These are phyloP conservation scores for Cyphellophora attinorum DNA, from an alignment of 2,329 filamentous ascomycete species.

Conservation along the genomic window DNA sequence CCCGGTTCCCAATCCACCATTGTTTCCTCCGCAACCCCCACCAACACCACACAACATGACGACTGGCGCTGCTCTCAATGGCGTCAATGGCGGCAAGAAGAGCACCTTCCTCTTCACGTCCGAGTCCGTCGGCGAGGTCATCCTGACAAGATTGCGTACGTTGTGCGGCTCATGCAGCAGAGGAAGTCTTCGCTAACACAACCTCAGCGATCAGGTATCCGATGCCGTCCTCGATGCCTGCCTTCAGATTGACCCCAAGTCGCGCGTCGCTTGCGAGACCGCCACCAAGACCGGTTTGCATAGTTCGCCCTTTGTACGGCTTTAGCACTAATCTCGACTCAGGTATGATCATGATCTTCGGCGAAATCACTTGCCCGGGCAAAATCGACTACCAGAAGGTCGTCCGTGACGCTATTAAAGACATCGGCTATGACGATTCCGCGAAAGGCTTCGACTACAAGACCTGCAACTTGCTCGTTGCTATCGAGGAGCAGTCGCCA, in stretches of 20 bases:
- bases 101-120: conserved; percentile 83
- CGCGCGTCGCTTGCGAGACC: conserved; percentile 98
- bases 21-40: too few relatives aligned
- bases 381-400: conserved; percentile 96
- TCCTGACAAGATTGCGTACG: conserved; percentile 85
- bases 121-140: conserved; percentile 83
- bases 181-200: conserved; percentile 8
- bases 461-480: conserved; percentile 96
- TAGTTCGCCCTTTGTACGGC: neutral
- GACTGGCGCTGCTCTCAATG: conserved; percentile 12
- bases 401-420: conserved; percentile 89
- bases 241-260: conserved; percentile 85
- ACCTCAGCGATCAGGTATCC: conserved; percentile 75
- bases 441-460: conserved; percentile 99
- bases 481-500: conserved; percentile 97
- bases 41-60: conserved; percentile 6
- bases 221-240: conserved; percentile 98
- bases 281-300: conserved; percentile 90
- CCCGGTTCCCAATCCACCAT: too few relatives aligned
- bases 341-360: conserved; percentile 93
- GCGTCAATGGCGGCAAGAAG: conserved; percentile 23
- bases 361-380: conserved; percentile 97
- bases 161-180: too few relatives aligned
- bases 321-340: conserved; percentile 5
- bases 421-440: conserved; percentile 96